phyloP scores from a whole-genome alignment of 495 filamentous ascomycete genomes.

The Tetracladium marchalianum region DNA sequence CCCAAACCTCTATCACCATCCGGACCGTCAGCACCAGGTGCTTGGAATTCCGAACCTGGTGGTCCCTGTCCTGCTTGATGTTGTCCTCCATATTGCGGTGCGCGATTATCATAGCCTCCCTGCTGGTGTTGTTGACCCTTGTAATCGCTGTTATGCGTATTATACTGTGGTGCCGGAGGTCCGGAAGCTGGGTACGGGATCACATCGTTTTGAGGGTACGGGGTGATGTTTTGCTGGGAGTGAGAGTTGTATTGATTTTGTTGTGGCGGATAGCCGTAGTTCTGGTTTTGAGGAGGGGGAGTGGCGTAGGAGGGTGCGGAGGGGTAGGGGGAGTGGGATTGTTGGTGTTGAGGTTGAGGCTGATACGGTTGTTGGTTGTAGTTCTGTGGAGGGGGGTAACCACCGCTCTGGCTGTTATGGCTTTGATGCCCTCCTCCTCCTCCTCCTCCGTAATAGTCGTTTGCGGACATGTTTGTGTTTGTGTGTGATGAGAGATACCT shows the following conservation, averaged over 20 bases:
- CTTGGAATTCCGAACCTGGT: constrained; percentile 1
- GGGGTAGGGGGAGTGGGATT: background rate
- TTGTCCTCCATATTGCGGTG: background rate
- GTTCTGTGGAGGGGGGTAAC: constrained; percentile 17
- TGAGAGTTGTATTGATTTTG: constrained; percentile 14
- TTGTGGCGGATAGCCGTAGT: constrained; percentile 19
- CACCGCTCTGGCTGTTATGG: constrained; percentile 8
- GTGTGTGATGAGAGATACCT: background rate
- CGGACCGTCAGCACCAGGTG: constrained; percentile 15
- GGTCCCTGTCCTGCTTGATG: background rate
- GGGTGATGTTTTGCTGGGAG: constrained; percentile 14
- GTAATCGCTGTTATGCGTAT: background rate
- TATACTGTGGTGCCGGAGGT: background rate
- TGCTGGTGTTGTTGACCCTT: background rate
- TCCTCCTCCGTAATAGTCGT: constrained; percentile 26
- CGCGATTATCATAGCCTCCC: background rate
- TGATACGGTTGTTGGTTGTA: constrained; percentile 17
- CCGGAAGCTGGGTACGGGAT: background rate
- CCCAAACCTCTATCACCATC: constrained; percentile 41
- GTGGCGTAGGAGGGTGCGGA: constrained; percentile 15
- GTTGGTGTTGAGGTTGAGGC: constrained; percentile 19
- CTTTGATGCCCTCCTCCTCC: background rate
- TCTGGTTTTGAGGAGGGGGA: constrained; percentile 15
- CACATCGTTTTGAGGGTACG: background rate
- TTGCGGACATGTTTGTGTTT: constrained; percentile 23